These are phyloP conservation scores for Lactarius hengduanensis DNA, from an alignment of 768 basidiomycete genomes.

Conservation along the genomic window DNA sequence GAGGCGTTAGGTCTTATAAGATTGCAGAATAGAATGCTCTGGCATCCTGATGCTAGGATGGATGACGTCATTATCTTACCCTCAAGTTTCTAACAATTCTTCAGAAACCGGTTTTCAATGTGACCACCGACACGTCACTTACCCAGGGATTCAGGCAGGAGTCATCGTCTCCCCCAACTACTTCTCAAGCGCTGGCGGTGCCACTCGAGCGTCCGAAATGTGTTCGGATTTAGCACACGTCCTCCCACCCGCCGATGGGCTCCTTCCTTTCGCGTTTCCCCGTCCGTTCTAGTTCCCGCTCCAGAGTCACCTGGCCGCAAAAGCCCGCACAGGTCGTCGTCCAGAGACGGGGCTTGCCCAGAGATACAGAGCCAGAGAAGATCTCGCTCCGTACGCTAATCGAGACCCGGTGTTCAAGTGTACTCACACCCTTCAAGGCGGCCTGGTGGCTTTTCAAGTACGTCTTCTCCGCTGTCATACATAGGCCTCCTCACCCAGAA, in stretches of 20 bases:
- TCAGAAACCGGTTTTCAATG: not conserved
- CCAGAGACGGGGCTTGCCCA: not conserved
- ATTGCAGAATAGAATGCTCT: not conserved
- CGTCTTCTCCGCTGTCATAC: not conserved
- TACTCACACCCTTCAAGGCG: conserved; percentile 32
- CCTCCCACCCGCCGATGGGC: not conserved
- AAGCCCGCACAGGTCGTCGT: conserved; percentile 7
- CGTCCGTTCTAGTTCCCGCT: not conserved
- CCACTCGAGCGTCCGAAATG: not conserved
- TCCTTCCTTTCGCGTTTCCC: not conserved
- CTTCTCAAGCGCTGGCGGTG: not conserved
- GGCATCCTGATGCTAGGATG: not conserved
- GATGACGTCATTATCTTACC: conserved; percentile 14
- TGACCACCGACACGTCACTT: not conserved
- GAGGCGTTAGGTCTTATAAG: not conserved
- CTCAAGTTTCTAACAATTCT: too few relatives aligned
- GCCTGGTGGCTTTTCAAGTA: conserved; percentile 37
- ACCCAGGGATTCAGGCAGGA: not conserved
- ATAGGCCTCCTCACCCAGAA: not conserved
- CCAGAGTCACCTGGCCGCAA: conserved; percentile 17
- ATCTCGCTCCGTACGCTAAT: conserved; percentile 32
- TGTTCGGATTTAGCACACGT: not conserved
- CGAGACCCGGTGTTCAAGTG: conserved; percentile 33
- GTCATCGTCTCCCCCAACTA: not conserved
- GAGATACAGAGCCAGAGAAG: conserved; percentile 11